phyloP scores from a whole-genome alignment of 2,329 filamentous ascomycete genomes.

The Aspergillus sp. region DNA sequence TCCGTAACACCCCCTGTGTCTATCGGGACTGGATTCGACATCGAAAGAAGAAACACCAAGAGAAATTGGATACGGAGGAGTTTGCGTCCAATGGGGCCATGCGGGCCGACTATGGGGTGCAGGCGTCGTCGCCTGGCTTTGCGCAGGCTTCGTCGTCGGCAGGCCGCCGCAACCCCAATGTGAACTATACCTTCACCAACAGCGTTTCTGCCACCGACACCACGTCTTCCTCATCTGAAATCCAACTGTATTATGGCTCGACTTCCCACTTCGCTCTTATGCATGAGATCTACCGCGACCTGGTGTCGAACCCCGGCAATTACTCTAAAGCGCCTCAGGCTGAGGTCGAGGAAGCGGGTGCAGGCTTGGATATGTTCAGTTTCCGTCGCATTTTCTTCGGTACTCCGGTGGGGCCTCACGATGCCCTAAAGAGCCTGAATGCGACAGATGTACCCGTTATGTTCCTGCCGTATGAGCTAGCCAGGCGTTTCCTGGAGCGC shows the following conservation, averaged over 20 bases:
- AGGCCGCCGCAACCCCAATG: slow-evolving; percentile 16
- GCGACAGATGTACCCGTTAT: slow-evolving; percentile 27
- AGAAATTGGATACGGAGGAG: background rate
- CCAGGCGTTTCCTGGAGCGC: slow-evolving; percentile 37
- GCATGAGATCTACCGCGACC: slow-evolving; percentile 36
- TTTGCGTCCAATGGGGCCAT: slow-evolving; percentile 6
- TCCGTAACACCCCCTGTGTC: slow-evolving; percentile 30
- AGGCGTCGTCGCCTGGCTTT: slow-evolving; percentile 13
- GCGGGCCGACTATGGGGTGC: slow-evolving; percentile 12
- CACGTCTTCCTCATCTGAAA: slow-evolving; percentile 43
- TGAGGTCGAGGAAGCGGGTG: slow-evolving; percentile 36
- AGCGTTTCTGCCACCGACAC: slow-evolving; percentile 49
- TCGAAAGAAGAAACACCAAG: slow-evolving; percentile 32
- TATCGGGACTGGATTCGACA: slow-evolving; percentile 38
- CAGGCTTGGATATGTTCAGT: slow-evolving; percentile 38
- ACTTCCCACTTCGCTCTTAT: slow-evolving; percentile 48
- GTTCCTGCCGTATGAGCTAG: slow-evolving; percentile 40
- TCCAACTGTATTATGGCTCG: slow-evolving; percentile 48
- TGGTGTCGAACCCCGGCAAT: slow-evolving; percentile 21
- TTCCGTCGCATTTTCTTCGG: slow-evolving; percentile 40
- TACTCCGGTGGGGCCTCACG: slow-evolving; percentile 36
- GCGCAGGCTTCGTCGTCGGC: slow-evolving; percentile 7
- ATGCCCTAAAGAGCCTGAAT: slow-evolving; percentile 21
- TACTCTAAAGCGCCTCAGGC: slow-evolving; percentile 19
- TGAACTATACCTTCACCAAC: slow-evolving; percentile 33